Conservation (phyloP, 1,284 basidiomycete species). For the Ceratobasidium sp. region DNA sequence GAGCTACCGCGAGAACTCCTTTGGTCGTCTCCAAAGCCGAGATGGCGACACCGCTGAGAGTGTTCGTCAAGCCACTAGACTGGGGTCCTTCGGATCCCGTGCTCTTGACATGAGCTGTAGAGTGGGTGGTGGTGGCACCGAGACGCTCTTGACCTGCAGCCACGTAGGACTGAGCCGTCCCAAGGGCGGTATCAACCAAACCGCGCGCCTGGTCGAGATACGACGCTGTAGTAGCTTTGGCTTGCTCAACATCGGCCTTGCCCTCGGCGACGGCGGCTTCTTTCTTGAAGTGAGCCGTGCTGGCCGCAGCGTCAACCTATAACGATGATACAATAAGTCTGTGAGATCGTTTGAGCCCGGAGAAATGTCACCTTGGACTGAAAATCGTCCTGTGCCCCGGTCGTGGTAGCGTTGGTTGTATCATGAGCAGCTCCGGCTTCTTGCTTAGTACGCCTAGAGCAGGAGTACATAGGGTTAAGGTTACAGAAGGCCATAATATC, state of each 20-base stretch:
- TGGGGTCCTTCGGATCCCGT: conserved; percentile 38
- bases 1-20: conserved; percentile 44
- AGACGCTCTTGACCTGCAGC: conserved; percentile 47
- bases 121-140: conserved; percentile 42
- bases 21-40: conserved; percentile 47
- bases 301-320: conserved; percentile 39
- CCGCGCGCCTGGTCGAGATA: conserved; percentile 47
- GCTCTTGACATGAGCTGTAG: conserved; percentile 37
- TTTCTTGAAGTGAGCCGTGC: conserved; percentile 38
- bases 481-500: neutral
- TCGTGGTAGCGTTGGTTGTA: neutral
- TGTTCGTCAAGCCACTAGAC: conserved; percentile 34
- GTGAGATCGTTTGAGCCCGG: too few species aligned
- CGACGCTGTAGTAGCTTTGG: conserved; percentile 42
- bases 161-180: conserved; percentile 46
- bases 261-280: conserved; percentile 46
- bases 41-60: conserved; percentile 41
- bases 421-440: conserved; percentile 7
- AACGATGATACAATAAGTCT: neutral
- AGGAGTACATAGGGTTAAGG: neutral
- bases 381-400: conserved; percentile 33
- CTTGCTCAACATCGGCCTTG: conserved; percentile 48
- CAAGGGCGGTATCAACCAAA: conserved; percentile 44
- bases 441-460: conserved; percentile 23
- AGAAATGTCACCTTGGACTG: conserved; percentile 18